Evolutionary conservation across 164 flowering plant genomes (phyloP), one percentile per base, ranked within the genome.

Genomic region (Chimonanthus praecox): DNA sequence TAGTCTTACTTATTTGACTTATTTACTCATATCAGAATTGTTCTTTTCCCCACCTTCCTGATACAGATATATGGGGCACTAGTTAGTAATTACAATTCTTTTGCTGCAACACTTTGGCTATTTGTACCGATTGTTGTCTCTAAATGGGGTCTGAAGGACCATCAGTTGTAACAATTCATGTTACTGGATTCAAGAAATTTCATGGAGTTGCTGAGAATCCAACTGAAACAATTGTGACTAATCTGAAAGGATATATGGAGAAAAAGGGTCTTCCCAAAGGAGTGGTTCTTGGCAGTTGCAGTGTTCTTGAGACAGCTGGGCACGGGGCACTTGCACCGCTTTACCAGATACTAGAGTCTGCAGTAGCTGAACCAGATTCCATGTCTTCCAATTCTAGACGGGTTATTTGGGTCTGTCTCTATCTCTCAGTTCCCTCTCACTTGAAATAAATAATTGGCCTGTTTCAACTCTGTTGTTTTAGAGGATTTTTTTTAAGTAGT

Each of bases 291-390:
- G 98, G 95, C 20, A 91, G 87, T 78, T 94, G 92, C 84, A 88
- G n/a, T 69, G 72, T 92, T 81, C 98, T 94, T 74, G 97, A 94
- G 79, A 85, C 97, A 51, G 98, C 98, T 0, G 98, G 98, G n/a
- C 84, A 90, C 43, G 97, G 98, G 20, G 92, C 97, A 1, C 77
- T 90, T 71, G 80, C 68, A 67, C 74, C 90, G 9, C 87, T 94
- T 20, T 80, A 89, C 74, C 83, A 91, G 83, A 85, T 87, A 33
- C 72, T 94, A 80, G 84, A 91, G 71, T 80, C 92, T 72, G 84
- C 90, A 51, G 58, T 91, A 45, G 76, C 49, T 21, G 80, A 51
- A 60, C 78, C 79, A 50, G 83, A 77, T 47, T 72, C 84, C 2
- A 80, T 77, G 49, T 77, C 88, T 58, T 81, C 88, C 33, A 82